These are phyloP conservation scores for Daucus carota DNA, from an alignment of 129 eudicot species.

Conservation along the genomic window DNA sequence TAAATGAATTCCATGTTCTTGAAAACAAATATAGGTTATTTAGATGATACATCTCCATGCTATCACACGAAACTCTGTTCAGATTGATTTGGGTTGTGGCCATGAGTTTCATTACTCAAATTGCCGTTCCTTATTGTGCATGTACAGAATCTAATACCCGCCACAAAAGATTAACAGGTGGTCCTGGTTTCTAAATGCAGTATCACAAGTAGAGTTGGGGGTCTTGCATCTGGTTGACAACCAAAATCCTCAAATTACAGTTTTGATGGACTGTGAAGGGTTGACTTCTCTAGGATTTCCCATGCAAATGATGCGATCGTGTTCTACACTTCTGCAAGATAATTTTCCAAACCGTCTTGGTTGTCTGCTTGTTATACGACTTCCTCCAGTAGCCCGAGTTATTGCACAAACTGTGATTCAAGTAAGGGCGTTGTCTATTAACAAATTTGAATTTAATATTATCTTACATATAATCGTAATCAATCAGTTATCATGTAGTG, in stretches of 20 bases:
- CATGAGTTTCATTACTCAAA: not conserved
- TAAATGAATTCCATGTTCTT: not conserved
- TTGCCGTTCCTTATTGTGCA: not conserved
- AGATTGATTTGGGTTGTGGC: not conserved
- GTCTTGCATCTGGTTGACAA: slow-evolving; percentile 55
- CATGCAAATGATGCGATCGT: slow-evolving; percentile 77
- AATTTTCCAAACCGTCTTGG: slow-evolving; percentile 80
- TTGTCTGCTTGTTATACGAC: slow-evolving; percentile 61
- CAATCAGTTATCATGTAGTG: not conserved
- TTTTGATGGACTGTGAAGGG: slow-evolving; percentile 88
- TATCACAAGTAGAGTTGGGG: slow-evolving; percentile 95
- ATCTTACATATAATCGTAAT: not conserved
- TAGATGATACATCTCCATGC: not conserved
- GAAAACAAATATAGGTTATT: not conserved
- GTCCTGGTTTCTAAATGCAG: slow-evolving; percentile 34
- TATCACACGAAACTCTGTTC: not conserved
- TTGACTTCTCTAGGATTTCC: slow-evolving; percentile 77
- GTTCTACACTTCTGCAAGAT: slow-evolving; percentile 74
- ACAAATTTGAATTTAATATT: not conserved
- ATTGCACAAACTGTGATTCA: slow-evolving; percentile 80
- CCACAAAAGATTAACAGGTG: not conserved
- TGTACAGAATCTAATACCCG: not conserved
- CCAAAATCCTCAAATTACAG: slow-evolving; percentile 62
- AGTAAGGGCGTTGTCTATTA: slow-evolving; percentile 34
- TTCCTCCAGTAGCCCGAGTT: slow-evolving; percentile 86